phyloP scores from a whole-genome alignment of 805 yeast species.

The Komagataella populi region DNA sequence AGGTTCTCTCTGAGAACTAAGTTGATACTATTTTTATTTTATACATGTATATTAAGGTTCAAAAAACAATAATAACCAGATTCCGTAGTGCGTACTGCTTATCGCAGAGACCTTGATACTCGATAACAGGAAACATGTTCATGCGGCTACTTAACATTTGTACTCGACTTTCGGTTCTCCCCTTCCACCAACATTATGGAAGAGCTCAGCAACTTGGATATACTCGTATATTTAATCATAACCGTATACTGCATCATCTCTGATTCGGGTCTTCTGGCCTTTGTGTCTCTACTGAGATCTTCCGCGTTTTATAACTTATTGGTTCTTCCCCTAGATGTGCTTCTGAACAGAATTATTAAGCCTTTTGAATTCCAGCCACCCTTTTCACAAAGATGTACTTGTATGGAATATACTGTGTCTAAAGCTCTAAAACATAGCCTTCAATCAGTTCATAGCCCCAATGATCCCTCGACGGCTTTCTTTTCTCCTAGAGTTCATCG shows the following conservation, averaged over 20 bases:
- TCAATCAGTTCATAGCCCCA: slow-evolving; percentile 4
- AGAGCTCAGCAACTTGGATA: slow-evolving; percentile 16
- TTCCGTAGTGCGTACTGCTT: not conserved
- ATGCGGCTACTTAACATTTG: not conserved
- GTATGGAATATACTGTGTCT: slow-evolving; percentile 12
- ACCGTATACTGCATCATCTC: slow-evolving; percentile 1
- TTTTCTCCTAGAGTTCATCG: slow-evolving; percentile 18
- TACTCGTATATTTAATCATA: slow-evolving; percentile 11
- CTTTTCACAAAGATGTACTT: slow-evolving; percentile 16
- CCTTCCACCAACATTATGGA: slow-evolving; percentile 10
- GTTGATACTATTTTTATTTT: not conserved
- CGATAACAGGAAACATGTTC: not conserved
- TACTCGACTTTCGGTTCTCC: not conserved
- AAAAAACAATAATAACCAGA: not conserved
- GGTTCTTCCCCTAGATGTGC: slow-evolving; percentile 12
- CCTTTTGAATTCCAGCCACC: slow-evolving; percentile 16
- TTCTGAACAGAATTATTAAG: slow-evolving; percentile 15
- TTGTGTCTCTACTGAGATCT: slow-evolving; percentile 3
- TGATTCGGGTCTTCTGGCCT: not conserved
- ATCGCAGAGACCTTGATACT: not conserved
- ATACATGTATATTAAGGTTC: not conserved
- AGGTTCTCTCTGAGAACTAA: slow-evolving; percentile 13
- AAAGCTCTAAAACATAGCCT: slow-evolving; percentile 9
- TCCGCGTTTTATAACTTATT: slow-evolving; percentile 9
- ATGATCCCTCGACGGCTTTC: slow-evolving; percentile 11